Conservation (phyloP, 2,329 filamentous ascomycete species). For the Didymella segeticola region DNA sequence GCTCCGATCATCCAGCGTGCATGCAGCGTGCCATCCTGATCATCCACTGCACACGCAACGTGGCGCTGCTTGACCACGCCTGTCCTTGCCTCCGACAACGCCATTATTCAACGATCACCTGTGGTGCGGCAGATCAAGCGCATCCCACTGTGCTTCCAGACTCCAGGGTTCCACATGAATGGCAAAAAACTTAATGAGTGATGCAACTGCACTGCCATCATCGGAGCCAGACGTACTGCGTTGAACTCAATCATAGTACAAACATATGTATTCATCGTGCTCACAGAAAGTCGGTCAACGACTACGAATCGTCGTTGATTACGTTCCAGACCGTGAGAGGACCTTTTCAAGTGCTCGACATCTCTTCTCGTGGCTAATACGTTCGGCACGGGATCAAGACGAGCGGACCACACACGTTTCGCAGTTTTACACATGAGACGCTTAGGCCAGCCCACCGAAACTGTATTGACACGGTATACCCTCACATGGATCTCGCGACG, state of each 20-base stretch:
- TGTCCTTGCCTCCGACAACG: conserved; percentile 14
- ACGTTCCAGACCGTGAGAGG: too few species aligned
- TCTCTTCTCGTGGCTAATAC: neutral
- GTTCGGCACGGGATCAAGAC: neutral
- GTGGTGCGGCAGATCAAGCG: conserved; percentile 17
- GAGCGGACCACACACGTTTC: conserved; percentile 8
- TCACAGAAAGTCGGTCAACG: conserved; percentile 7
- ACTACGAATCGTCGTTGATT: too few species aligned
- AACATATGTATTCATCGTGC: conserved; percentile 1
- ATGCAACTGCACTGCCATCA: conserved; percentile 10
- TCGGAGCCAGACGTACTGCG: conserved; percentile 2
- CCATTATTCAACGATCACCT: conserved; percentile 7
- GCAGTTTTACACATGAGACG: conserved; percentile 13
- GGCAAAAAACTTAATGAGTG: conserved; percentile 9
- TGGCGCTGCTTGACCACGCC: conserved; percentile 11
- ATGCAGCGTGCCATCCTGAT: conserved; percentile 7
- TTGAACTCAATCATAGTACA: conserved; percentile 11
- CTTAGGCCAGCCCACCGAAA: conserved; percentile 5
- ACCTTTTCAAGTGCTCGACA: neutral
- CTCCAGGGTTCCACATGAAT: conserved; percentile 12
- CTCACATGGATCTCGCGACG: conserved; percentile 3
- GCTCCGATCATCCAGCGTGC: conserved; percentile 11
- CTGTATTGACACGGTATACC: conserved; percentile 4
- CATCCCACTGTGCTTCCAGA: conserved; percentile 13
- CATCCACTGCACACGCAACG: conserved; percentile 17